Evolutionary conservation across 352 stramenopile genomes (phyloP), one percentile per base, ranked within the genome.

Genomic region (Phytophthora megakarya): DNA sequence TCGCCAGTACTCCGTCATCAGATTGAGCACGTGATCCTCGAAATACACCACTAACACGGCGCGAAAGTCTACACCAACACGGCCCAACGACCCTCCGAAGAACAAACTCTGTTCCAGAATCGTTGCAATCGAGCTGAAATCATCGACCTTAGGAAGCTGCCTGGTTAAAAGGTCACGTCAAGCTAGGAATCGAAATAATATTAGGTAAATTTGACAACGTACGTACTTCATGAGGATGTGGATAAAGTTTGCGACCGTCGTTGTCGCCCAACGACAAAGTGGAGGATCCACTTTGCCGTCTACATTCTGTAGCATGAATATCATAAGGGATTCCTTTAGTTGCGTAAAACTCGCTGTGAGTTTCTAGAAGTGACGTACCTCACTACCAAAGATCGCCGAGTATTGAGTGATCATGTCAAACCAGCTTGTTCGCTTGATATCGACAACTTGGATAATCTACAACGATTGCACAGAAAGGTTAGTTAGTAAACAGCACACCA

Each of bases 331-430:
- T 35, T 15, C 3, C 30, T 15, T 35, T 35, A 35, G 3, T 12
- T 35, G 8, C 13, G 30, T 11, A 35, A n/a, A 35, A 12, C 8
- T 35, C 13, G 30, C 30, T 35, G 13, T 5, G 13, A 35, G 13
- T 32, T 32, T 35, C 30, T 32, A 35, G 13, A 11, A 35, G 1
- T 11, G 23, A 48, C 52, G 23, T 60, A 89, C 82, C 66, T 92
- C 79, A 49, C 76, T 92, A 16, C 87, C 87, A 46, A 97, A 97
- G 56, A 97, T 97, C 9, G 89, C 89, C 42, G 86, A 95, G 68
- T 96, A 97, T 57, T 97, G 89, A 8, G 88, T 97, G 49, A 97
- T 92, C 74, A 95, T 86, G 43, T 97, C 88, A 54, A 97, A 96
- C 89, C 87, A 96, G 66, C 86, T 95, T 43, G 89, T 90, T 26